phyloP scores from a whole-genome alignment of 2,329 filamentous ascomycete genomes.

The Westerdykella ornata region DNA sequence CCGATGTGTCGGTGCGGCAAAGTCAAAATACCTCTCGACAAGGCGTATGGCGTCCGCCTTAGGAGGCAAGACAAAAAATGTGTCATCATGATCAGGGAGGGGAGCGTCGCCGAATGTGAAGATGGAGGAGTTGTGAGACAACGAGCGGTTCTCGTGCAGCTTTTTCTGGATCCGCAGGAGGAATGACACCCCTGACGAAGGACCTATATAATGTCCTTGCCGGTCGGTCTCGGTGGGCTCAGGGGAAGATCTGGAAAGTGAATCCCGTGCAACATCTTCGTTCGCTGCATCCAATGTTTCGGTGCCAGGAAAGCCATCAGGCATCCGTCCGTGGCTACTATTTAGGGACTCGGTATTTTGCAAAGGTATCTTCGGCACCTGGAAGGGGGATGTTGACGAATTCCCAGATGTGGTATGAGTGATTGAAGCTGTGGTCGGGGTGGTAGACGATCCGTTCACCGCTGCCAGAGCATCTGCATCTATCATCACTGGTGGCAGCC shows the following conservation, averaged over 20 bases:
- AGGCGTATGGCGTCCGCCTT: slow-evolving; percentile 42
- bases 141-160: slow-evolving; percentile 38
- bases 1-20: slow-evolving; percentile 54
- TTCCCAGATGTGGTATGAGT: slow-evolving; percentile 9
- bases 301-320: slow-evolving; percentile 9
- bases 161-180: slow-evolving; percentile 46
- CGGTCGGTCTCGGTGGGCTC: slow-evolving; percentile 43
- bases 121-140: slow-evolving; percentile 40
- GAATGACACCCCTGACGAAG: slow-evolving; percentile 46
- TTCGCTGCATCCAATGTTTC: slow-evolving; percentile 12
- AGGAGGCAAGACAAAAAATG: slow-evolving; percentile 40
- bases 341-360: too few species aligned
- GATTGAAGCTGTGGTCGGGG: slow-evolving; percentile 8
- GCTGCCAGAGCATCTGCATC: slow-evolving; percentile 25
- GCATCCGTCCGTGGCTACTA: not conserved
- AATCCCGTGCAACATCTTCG: slow-evolving; percentile 13
- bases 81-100: slow-evolving; percentile 41
- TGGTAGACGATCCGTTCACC: too few species aligned
- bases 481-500: slow-evolving; percentile 39
- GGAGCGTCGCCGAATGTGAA: slow-evolving; percentile 49
- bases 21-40: slow-evolving; percentile 53
- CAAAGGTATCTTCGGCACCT: slow-evolving; percentile 8
- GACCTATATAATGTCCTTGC: slow-evolving; percentile 46
- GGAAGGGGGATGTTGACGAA: slow-evolving; percentile 13
- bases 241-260: slow-evolving; percentile 39